Conservation (phyloP, 805 yeast genomes). For the Wickerhamiella brachini region DNA sequence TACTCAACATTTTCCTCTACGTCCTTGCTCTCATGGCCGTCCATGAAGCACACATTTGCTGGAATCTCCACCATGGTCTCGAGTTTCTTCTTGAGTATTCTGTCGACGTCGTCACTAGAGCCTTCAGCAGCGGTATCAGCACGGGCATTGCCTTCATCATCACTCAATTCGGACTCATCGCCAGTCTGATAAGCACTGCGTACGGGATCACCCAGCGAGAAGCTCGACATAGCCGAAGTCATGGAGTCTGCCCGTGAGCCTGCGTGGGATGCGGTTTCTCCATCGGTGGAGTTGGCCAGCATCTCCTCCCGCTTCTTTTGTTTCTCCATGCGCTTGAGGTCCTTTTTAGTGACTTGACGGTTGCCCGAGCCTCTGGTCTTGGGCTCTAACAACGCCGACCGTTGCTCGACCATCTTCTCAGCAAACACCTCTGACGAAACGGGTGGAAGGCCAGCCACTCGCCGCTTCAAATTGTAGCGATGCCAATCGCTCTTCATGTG, state of each 20-base stretch:
- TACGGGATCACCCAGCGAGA: slow-evolving; percentile 10
- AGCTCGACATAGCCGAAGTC: slow-evolving; percentile 5
- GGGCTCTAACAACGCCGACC: slow-evolving; percentile 10
- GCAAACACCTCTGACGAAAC: slow-evolving; percentile 56
- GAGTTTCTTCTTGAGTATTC: slow-evolving; percentile 18
- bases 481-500: slow-evolving; percentile 99
- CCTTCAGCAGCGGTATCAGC: background rate
- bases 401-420: slow-evolving; percentile 42
- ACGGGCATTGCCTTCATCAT: background rate
- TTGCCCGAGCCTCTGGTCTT: slow-evolving; percentile 5
- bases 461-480: slow-evolving; percentile 82
- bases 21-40: slow-evolving; percentile 36
- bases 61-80: slow-evolving; percentile 20
- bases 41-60: slow-evolving; percentile 26
- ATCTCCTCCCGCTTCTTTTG: slow-evolving; percentile 9
- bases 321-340: slow-evolving; percentile 23
- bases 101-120: slow-evolving; percentile 15
- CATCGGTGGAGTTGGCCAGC: background rate
- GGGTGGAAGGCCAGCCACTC: slow-evolving; percentile 74
- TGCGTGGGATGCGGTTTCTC: slow-evolving; percentile 2
- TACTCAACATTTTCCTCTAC: slow-evolving; percentile 53
- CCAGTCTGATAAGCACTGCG: slow-evolving; percentile 6
- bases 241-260: slow-evolving; percentile 3
- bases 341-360: slow-evolving; percentile 27
- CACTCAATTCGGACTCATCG: slow-evolving; percentile 3